A percentile compares a stretch with the other conserved stretches of the same genome.
phyloP scores from a whole-genome alignment of 805 yeast species.

The Candida morakotiae region DNA sequence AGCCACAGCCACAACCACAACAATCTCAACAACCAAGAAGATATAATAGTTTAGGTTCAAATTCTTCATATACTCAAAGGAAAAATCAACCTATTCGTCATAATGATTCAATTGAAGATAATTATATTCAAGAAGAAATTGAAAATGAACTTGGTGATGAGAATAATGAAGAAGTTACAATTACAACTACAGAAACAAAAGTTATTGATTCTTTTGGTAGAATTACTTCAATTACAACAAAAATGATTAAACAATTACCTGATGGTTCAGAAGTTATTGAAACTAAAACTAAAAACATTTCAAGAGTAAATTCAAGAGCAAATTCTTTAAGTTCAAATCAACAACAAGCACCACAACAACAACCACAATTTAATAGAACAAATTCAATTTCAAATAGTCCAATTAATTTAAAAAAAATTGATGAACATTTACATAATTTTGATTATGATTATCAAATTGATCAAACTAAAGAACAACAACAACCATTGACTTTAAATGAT shows the following conservation, averaged over 20 bases:
- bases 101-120: not conserved
- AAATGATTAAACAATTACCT: constrained; percentile 32
- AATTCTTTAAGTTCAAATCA: constrained; percentile 20
- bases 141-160: constrained; percentile 12
- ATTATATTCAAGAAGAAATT: constrained; percentile 1
- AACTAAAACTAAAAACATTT: constrained; percentile 38
- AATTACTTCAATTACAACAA: constrained; percentile 36
- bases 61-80: constrained; percentile 4
- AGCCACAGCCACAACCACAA: not conserved
- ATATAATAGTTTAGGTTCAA: constrained; percentile 16
- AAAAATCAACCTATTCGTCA: not conserved
- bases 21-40: constrained; percentile 17
- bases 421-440: constrained; percentile 40
- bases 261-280: constrained; percentile 42
- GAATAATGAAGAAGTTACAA: constrained; percentile 20
- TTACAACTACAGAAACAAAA: constrained; percentile 42
- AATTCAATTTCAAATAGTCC: constrained; percentile 19
- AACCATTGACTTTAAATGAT: constrained; percentile 3
- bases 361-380: constrained; percentile 12
- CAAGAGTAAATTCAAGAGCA: constrained; percentile 29
- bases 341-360: not conserved
- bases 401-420: constrained; percentile 30
- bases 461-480: constrained; percentile 9
- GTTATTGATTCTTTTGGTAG: constrained; percentile 38
- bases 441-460: constrained; percentile 39